phyloP scores from a whole-genome alignment of 2,329 filamentous ascomycete species.

The Cercospora beticola region DNA sequence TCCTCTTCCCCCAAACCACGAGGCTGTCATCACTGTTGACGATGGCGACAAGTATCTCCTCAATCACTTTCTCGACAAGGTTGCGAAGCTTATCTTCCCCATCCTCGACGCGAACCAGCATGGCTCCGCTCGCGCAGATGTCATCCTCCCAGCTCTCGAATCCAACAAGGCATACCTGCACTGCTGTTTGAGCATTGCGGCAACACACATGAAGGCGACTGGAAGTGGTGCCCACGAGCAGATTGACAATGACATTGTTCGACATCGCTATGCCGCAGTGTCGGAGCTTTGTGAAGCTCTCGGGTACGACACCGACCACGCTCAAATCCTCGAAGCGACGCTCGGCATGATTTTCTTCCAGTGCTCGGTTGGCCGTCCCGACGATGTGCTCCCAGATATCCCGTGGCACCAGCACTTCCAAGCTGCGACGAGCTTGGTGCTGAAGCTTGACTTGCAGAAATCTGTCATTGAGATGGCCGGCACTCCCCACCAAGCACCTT shows the following conservation, averaged over 20 bases:
- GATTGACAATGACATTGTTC: conserved; percentile 86
- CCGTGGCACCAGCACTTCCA: conserved; percentile 98
- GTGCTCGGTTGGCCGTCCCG: conserved; percentile 81
- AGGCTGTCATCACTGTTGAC: conserved; percentile 77
- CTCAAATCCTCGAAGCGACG: conserved; percentile 86
- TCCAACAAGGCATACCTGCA: conserved; percentile 92
- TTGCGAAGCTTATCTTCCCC: conserved; percentile 86
- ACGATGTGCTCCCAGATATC: conserved; percentile 84
- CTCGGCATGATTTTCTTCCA: conserved; percentile 96
- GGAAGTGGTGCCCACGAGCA: conserved; percentile 66
- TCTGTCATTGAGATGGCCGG: conserved; percentile 53
- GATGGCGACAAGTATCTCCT: conserved; percentile 83
- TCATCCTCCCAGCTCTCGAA: conserved; percentile 84
- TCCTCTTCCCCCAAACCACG: conserved; percentile 60
- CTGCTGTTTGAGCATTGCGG: conserved; percentile 90
- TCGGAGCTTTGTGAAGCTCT: conserved; percentile 81
- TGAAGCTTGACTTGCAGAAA: conserved; percentile 76
- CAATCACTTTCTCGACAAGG: conserved; percentile 86
- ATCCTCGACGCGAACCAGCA: conserved; percentile 88
- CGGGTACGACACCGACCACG: conserved; percentile 75
- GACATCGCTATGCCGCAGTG: conserved; percentile 85
- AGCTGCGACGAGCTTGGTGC: conserved; percentile 79
- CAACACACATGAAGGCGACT: conserved; percentile 85
- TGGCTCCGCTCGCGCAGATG: conserved; percentile 74
- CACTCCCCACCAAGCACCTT: conserved; percentile 64